Percentiles rank a stretch among this genome's conserved stretches.
Conservation (phyloP, 192 early-diverging fungal species). For the Lobosporangium transversale region DNA sequence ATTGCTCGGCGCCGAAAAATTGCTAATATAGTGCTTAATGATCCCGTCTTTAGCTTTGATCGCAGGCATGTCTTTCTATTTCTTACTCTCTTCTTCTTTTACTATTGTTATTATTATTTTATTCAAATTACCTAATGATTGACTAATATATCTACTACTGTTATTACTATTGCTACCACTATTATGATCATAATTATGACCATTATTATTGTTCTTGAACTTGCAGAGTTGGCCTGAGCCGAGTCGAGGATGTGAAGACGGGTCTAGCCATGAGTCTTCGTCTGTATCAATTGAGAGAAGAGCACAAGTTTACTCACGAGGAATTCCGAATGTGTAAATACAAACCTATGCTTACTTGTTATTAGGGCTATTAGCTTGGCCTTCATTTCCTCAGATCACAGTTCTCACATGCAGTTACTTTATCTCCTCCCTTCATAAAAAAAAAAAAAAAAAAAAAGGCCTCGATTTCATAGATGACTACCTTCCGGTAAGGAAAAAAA, state of each 20-base stretch:
- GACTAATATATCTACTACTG: no score
- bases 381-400: background rate
- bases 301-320: slow-evolving; percentile 65
- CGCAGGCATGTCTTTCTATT: slow-evolving; percentile 12
- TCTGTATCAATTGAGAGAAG: slow-evolving; percentile 66
- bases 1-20: slow-evolving; percentile 26
- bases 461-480: background rate
- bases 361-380: no score
- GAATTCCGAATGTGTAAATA: slow-evolving; percentile 58
- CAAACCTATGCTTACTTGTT: no score
- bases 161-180: background rate
- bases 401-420: background rate
- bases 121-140: no score
- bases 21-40: slow-evolving; percentile 23
- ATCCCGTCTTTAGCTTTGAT: slow-evolving; percentile 42
- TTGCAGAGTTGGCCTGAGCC: slow-evolving; percentile 29
- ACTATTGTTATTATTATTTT: background rate
- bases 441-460: background rate
- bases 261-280: slow-evolving; percentile 66
- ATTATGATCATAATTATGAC: background rate
- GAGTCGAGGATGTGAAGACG: slow-evolving; percentile 72
- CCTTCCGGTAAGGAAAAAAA: no score
- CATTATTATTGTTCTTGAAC: no score
- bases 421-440: background rate
- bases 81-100: no score